phyloP scores from a whole-genome alignment of 805 yeast species.

The Jamesozyma gamospora region DNA sequence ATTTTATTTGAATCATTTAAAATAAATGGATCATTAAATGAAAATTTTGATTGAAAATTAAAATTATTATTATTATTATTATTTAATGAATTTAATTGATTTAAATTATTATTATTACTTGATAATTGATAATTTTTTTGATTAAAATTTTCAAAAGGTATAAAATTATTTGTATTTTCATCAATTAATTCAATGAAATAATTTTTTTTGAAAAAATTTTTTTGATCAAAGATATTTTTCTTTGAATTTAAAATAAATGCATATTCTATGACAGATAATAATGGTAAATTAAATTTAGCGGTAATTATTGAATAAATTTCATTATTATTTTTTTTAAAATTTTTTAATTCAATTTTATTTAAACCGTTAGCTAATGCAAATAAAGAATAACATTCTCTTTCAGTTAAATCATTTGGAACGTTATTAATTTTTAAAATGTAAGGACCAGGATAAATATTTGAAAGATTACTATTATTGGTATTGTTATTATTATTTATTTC shows the following conservation, averaged over 20 bases:
- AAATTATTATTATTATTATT: too few relatives aligned
- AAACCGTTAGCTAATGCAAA: slow-evolving; percentile 62
- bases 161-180: slow-evolving; percentile 17
- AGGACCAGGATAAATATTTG: slow-evolving; percentile 2
- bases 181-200: slow-evolving; percentile 32
- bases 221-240: slow-evolving; percentile 36
- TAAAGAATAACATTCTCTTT: slow-evolving; percentile 54
- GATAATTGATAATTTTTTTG: slow-evolving; percentile 8
- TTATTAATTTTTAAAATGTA: slow-evolving; percentile 36
- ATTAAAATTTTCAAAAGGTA: slow-evolving; percentile 6
- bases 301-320: slow-evolving; percentile 26
- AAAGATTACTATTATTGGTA: neutral
- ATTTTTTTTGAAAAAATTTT: slow-evolving; percentile 31
- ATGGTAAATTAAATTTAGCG: slow-evolving; percentile 35
- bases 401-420: slow-evolving; percentile 50
- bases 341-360: slow-evolving; percentile 33
- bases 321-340: neutral
- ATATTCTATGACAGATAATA: slow-evolving; percentile 34
- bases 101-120: neutral
- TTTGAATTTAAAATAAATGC: slow-evolving; percentile 31
- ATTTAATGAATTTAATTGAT: too few relatives aligned
- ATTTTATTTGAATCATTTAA: slow-evolving; percentile 6
- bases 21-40: slow-evolving; percentile 51
- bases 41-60: slow-evolving; percentile 34
- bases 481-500: slow-evolving; percentile 2